Evolutionary conservation across 2,329 filamentous ascomycete species (phyloP), one percentile per base, ranked within the genome.

Genomic region (Escovopsis sp.): DNA sequence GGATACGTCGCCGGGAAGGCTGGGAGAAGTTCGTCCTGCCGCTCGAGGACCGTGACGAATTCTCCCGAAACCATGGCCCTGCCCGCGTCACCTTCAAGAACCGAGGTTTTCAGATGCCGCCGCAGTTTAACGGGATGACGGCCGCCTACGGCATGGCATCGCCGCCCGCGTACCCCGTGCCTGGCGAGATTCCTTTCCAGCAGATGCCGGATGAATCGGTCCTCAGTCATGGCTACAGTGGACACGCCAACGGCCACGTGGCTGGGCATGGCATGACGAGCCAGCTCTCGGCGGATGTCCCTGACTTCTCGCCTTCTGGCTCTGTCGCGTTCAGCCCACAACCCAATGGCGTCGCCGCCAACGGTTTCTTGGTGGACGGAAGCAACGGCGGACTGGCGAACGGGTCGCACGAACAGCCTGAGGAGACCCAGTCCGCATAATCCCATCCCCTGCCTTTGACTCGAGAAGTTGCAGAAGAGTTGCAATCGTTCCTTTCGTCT

Each of bases 11-110:
- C 46, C 73, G 75, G 26, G 73, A 85, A 18, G 78, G 76, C 26
- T 95, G 87, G 85, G 71, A 82, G 50, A 76, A 80, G 50, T 96
- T 85, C 69, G 74, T 95, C 18, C 63, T 93, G 45, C 73, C 75
- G 2, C 69, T 79, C 55, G 72, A 79, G 11, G 75, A 85, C 47
- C 80, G 89, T 48, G 77, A 87, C 51, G 69, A 77, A 36, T 71
- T 75, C 18, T 85, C 84, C 34, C 84, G 82, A 56, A 83, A 82
- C 53, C 73, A 82, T 15, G 87, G 87, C 4, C 73, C 73, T 28
- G 57, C 59, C 36, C 65, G 60, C 35, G 36, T 61, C 28, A 58
- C 56, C 6, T 61, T 56, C 49, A 63, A 62, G 50, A 63, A 58
- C 50, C 53, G 58, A 28, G 42, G 51, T 6, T 59, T 55, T 38